Evolutionary conservation across 306 rosid species (phyloP).

Genomic region (Sophora flavescens): DNA sequence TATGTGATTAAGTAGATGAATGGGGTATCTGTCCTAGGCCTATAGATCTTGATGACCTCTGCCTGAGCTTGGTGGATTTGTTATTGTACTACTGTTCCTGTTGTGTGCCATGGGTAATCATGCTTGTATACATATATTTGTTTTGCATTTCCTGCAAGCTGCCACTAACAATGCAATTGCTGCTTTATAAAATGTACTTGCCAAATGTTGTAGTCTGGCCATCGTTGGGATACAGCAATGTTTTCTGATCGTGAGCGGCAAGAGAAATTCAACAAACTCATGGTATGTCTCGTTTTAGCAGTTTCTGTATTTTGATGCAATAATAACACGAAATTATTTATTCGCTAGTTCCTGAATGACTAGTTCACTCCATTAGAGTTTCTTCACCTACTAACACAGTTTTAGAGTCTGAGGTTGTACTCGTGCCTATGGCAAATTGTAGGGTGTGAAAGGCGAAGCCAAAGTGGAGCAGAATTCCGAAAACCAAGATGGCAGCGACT

Average conservation of each 20-base stretch:
- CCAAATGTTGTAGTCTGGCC: constrained; percentile 69
- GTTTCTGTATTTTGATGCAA: constrained; percentile 21
- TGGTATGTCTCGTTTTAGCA: constrained; percentile 65
- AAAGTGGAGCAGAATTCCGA: constrained; percentile 64
- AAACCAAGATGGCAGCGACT: constrained; percentile 56
- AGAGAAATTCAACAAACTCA: constrained; percentile 98
- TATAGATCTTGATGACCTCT: constrained; percentile 29
- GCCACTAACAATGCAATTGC: constrained; percentile 42
- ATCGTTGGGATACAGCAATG: constrained; percentile 79
- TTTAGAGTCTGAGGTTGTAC: constrained; percentile 99
- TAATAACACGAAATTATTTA: constrained; percentile 31
- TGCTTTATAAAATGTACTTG: constrained; percentile 40
- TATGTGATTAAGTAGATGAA: not conserved
- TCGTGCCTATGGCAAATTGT: constrained; percentile 99
- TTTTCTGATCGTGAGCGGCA: constrained; percentile 90
- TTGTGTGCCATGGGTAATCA: constrained; percentile 18
- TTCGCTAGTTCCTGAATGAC: constrained; percentile 56
- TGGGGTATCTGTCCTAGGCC: constrained; percentile 3
- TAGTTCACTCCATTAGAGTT: constrained; percentile 53
- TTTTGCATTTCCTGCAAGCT: constrained; percentile 33
- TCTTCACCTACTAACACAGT: constrained; percentile 86
- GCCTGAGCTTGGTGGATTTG: constrained; percentile 14
- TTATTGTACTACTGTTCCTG: not conserved
- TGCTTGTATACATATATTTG: not conserved
- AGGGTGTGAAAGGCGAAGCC: constrained; percentile 91